Percentiles rank a stretch among this genome's conserved stretches.
phyloP scores from a whole-genome alignment of 2,329 filamentous ascomycete species.

The Lojkania enalia region DNA sequence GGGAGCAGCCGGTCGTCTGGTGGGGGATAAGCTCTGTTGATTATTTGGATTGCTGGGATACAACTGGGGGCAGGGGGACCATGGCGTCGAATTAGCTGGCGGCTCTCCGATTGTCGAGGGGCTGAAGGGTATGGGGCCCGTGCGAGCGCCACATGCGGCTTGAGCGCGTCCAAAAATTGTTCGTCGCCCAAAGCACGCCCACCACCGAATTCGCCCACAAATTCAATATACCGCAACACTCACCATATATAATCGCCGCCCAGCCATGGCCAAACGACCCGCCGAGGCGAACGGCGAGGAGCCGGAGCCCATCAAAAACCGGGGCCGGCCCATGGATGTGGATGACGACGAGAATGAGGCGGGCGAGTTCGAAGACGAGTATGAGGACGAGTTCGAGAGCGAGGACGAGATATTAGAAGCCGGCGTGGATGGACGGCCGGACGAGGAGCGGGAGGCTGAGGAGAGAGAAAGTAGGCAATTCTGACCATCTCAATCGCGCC shows the following conservation, averaged over 20 bases:
- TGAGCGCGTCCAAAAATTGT: slow-evolving; percentile 1
- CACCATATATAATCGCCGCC: neutral
- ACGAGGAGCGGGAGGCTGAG: slow-evolving; percentile 89
- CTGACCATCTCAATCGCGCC: neutral
- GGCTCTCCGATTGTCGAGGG: slow-evolving; percentile 6
- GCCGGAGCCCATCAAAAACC: slow-evolving; percentile 61
- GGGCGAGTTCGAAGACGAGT: slow-evolving; percentile 91
- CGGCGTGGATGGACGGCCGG: slow-evolving; percentile 87
- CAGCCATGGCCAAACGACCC: slow-evolving; percentile 62
- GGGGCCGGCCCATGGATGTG: slow-evolving; percentile 60
- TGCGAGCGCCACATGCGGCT: slow-evolving; percentile 16
- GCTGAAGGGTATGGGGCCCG: neutral
- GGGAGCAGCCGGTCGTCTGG: neutral
- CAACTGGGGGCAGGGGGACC: slow-evolving; percentile 13
- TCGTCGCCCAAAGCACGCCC: neutral
- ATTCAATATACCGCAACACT: slow-evolving; percentile 1
- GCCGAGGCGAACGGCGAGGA: slow-evolving; percentile 57
- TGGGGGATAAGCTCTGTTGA: slow-evolving; percentile 13
- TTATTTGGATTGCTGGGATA: slow-evolving; percentile 20
- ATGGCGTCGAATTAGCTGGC: slow-evolving; percentile 4
- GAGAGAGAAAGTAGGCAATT: slow-evolving; percentile 66
- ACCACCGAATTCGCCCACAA: too few species aligned
- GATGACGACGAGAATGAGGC: slow-evolving; percentile 53
- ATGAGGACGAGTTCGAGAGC: slow-evolving; percentile 88
- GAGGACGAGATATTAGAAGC: slow-evolving; percentile 93